Evolutionary conservation across 2,329 filamentous ascomycete genomes (phyloP).

Genomic region (Byssothecium circinans): DNA sequence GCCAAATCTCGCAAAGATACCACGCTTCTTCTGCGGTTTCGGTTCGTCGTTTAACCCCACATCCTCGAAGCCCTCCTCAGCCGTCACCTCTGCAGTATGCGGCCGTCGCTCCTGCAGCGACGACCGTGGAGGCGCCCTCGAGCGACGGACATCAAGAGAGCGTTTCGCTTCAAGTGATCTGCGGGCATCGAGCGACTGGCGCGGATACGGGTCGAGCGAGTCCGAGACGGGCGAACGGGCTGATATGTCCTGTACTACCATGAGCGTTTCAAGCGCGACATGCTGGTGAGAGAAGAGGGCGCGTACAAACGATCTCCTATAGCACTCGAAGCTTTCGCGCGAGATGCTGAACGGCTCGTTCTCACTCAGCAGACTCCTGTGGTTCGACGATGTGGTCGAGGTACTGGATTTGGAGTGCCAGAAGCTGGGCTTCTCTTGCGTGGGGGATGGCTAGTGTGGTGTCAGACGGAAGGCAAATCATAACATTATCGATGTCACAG

Average conservation of each 20-base stretch:
- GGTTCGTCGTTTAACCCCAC: slow-evolving; percentile 81
- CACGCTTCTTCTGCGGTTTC: slow-evolving; percentile 70
- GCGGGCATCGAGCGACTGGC: slow-evolving; percentile 57
- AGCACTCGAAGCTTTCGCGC: slow-evolving; percentile 94
- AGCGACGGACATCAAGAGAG: slow-evolving; percentile 48
- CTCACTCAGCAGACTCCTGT: slow-evolving; percentile 70
- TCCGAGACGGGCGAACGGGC: slow-evolving; percentile 78
- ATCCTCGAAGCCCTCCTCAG: slow-evolving; percentile 85
- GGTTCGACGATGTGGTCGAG: slow-evolving; percentile 58
- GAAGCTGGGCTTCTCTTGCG: slow-evolving; percentile 78
- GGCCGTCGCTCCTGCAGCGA: slow-evolving; percentile 61
- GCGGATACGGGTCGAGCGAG: slow-evolving; percentile 55
- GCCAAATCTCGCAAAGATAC: slow-evolving; percentile 80
- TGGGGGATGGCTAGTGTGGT: slow-evolving; percentile 68
- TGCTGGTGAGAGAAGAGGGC: background rate
- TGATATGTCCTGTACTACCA: slow-evolving; percentile 76
- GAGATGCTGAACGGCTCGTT: slow-evolving; percentile 95
- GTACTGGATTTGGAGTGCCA: slow-evolving; percentile 62
- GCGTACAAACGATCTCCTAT: slow-evolving; percentile 89
- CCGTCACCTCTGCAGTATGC: slow-evolving; percentile 60
- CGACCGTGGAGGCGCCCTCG: slow-evolving; percentile 62
- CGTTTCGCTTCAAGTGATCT: slow-evolving; percentile 79
- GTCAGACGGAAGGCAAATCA: slow-evolving; percentile 15
- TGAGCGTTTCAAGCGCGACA: slow-evolving; percentile 17
- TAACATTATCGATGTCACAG: background rate